phyloP scores from a whole-genome alignment of 73 alveolate species.

The Paramecium tetraurelia region DNA sequence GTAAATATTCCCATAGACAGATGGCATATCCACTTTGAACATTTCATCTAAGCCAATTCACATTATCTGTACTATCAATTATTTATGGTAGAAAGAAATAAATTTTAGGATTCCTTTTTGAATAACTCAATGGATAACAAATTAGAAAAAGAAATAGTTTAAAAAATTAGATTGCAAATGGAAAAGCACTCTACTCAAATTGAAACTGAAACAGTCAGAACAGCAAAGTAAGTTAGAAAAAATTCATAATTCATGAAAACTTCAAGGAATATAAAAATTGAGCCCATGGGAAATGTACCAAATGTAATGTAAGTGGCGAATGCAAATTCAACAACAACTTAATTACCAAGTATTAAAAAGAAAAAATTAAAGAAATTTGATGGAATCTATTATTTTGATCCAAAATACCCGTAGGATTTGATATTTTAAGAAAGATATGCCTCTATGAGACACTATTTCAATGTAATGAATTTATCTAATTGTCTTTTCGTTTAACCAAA shows the following conservation, averaged over 20 bases:
- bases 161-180: background rate
- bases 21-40: background rate
- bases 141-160: background rate
- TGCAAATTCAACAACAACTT: background rate
- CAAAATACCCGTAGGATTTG: constrained; percentile 17
- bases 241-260: background rate
- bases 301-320: background rate
- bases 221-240: background rate
- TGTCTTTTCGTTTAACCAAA: constrained; percentile 13
- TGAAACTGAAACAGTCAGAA: background rate
- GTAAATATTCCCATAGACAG: constrained; percentile 23
- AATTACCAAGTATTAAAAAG: background rate
- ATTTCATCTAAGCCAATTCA: constrained; percentile 45
- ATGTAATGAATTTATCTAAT: constrained; percentile 22
- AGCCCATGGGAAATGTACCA: background rate
- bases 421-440: constrained; percentile 31
- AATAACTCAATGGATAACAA: constrained; percentile 33
- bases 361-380: constrained; percentile 13
- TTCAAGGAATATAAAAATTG: background rate
- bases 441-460: constrained; percentile 39
- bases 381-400: constrained; percentile 38
- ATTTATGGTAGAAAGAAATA: background rate
- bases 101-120: background rate
- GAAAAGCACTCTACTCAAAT: background rate
- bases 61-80: background rate